A percentile compares a stretch with the other conserved stretches of the same genome.
These are phyloP conservation scores for Acorus gramineus DNA, from an alignment of 106 monocot genomes.

Conservation along the genomic window DNA sequence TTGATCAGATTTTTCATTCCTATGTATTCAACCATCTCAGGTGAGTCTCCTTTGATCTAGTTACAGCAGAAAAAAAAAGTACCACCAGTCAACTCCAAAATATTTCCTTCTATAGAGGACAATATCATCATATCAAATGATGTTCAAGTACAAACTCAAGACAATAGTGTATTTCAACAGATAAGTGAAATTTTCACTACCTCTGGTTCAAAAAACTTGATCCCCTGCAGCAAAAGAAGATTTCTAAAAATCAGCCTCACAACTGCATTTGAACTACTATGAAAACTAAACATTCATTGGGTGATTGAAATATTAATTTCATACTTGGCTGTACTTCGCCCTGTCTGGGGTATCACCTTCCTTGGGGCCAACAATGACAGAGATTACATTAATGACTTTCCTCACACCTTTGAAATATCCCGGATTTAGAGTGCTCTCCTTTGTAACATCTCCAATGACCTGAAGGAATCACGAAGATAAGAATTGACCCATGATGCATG, in stretches of 20 bases:
- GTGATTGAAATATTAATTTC: background rate
- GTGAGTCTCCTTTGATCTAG: conserved; percentile 94
- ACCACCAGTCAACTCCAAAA: background rate
- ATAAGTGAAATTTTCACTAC: conserved; percentile 17
- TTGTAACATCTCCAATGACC: conserved; percentile 86
- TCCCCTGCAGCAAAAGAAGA: conserved; percentile 39
- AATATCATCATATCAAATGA: too few relatives aligned
- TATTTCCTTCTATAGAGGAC: too few relatives aligned
- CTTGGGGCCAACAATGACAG: conserved; percentile 95
- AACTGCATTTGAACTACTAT: too few relatives aligned
- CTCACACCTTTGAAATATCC: conserved; percentile 78
- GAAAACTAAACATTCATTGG: too few relatives aligned
- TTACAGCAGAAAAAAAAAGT: conserved; percentile 2
- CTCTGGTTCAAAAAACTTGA: conserved; percentile 85
- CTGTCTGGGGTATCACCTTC: conserved; percentile 99
- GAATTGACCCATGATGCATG: too few relatives aligned
- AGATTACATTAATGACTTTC: conserved; percentile 82
- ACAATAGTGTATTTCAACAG: conserved; percentile 1
- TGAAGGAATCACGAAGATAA: conserved; percentile 21
- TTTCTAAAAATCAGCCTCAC: background rate
- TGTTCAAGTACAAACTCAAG: background rate
- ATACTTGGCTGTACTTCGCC: conserved; percentile 86
- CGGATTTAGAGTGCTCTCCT: conserved; percentile 52
- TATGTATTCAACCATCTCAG: conserved; percentile 84
- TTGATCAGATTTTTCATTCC: conserved; percentile 90